Evolutionary conservation across 2,329 filamentous ascomycete species (phyloP).

Genomic region (Monilinia fructigena): DNA sequence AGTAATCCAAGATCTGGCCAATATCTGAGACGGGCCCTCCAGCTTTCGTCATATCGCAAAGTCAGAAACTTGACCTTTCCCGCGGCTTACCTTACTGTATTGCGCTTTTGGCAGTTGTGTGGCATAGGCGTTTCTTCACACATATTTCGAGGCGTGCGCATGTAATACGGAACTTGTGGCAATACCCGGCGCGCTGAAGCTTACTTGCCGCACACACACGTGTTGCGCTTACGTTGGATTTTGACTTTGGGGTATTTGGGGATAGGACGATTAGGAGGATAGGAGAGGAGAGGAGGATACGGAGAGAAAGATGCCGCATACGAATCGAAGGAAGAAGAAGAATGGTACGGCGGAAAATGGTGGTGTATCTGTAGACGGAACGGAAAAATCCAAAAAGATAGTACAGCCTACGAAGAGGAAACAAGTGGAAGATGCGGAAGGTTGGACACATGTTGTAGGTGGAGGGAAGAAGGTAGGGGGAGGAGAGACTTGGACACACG

Average conservation of each 20-base stretch:
- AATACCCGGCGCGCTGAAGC: neutral
- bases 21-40: neutral
- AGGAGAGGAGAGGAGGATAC: neutral
- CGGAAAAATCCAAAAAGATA: slow-evolving; percentile 24
- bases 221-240: slow-evolving; percentile 12
- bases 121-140: neutral
- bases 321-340: slow-evolving; percentile 35
- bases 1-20: neutral
- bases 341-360: neutral
- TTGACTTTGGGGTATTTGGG: neutral
- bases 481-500: slow-evolving; percentile 25
- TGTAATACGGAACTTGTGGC: neutral
- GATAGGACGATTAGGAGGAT: neutral
- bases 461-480: slow-evolving; percentile 23
- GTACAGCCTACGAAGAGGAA: slow-evolving; percentile 35
- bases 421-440: slow-evolving; percentile 37
- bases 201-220: neutral
- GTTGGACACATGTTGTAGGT: slow-evolving; percentile 41
- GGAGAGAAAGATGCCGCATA: slow-evolving; percentile 32
- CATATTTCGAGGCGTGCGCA: neutral
- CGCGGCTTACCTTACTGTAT: neutral
- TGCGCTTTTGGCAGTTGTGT: neutral
- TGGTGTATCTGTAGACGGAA: neutral
- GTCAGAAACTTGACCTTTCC: neutral
- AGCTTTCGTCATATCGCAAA: neutral